phyloP scores from a whole-genome alignment of 495 filamentous ascomycete species.

The Sporormia fimetaria region DNA sequence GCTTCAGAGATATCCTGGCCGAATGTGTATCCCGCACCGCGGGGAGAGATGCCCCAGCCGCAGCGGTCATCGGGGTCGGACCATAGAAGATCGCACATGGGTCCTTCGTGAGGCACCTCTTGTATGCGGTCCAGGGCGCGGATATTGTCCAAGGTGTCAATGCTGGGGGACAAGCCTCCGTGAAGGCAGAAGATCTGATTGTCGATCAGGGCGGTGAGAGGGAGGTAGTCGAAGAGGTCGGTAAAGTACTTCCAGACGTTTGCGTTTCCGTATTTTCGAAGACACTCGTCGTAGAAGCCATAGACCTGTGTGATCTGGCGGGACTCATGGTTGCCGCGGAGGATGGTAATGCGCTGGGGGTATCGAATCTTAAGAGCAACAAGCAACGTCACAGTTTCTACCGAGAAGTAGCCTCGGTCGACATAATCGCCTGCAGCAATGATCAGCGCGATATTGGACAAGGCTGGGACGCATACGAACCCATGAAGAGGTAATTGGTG shows the following conservation, averaged over 20 bases:
- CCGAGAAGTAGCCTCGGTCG: constrained; percentile 93
- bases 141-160: constrained; percentile 98
- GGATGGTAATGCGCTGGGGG: constrained; percentile 92
- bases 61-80: constrained; percentile 97
- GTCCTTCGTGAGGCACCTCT: constrained; percentile 95
- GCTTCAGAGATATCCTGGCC: constrained; percentile 99
- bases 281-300: constrained; percentile 97
- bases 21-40: constrained; percentile 97
- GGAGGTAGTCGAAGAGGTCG: constrained; percentile 97
- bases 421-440: constrained; percentile 69
- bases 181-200: constrained; percentile 99
- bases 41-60: constrained; percentile 94
- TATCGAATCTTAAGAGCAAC: constrained; percentile 95
- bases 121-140: constrained; percentile 90
- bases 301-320: constrained; percentile 97
- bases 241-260: constrained; percentile 99
- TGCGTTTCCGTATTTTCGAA: constrained; percentile 90
- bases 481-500: constrained; percentile 87
- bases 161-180: constrained; percentile 88
- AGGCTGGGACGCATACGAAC: constrained; percentile 10
- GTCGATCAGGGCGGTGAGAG: constrained; percentile 95
- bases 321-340: constrained; percentile 95
- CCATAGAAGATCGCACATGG: constrained; percentile 98
- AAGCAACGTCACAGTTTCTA: constrained; percentile 90
- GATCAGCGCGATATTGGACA: neutral